A percentile compares a stretch with the other conserved stretches of the same genome.
Conservation (phyloP, 129 eudicot species). For the sunflower (Helianthus annuus) region DNA sequence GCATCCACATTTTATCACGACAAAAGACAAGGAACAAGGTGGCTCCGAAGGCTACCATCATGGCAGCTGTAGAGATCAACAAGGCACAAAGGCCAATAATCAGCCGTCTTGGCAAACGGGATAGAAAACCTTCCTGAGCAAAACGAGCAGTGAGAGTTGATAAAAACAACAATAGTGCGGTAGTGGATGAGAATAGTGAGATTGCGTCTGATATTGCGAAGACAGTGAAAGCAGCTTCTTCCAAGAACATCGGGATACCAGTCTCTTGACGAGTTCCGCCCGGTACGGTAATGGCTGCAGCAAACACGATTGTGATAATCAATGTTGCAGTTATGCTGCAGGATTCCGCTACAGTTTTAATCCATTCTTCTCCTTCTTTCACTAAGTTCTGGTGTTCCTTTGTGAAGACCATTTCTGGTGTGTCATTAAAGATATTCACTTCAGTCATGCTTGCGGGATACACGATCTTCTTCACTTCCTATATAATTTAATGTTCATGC, state of each 20-base stretch:
- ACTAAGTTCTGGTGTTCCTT: conserved; percentile 8
- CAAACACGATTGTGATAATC: conserved; percentile 31
- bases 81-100: conserved; percentile 25
- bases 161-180: conserved; percentile 23
- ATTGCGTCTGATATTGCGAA: conserved; percentile 32
- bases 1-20: not conserved
- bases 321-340: conserved; percentile 28
- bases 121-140: conserved; percentile 26
- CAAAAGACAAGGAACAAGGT: not conserved
- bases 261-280: conserved; percentile 13
- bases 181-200: conserved; percentile 26
- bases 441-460: not conserved
- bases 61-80: conserved; percentile 6
- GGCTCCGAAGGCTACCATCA: conserved; percentile 11
- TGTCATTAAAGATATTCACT: not conserved
- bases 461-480: conserved; percentile 20
- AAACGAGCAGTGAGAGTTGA: conserved; percentile 30
- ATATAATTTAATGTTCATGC: not conserved
- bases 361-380: conserved; percentile 19
- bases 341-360: conserved; percentile 20
- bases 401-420: conserved; percentile 21
- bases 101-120: conserved; percentile 11
- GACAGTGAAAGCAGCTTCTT: conserved; percentile 9
- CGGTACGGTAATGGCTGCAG: conserved; percentile 27
- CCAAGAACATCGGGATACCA: conserved; percentile 17